These are phyloP conservation scores for Canna indica DNA, from an alignment of 176 grass and related monocot genomes.

Conservation along the genomic window DNA sequence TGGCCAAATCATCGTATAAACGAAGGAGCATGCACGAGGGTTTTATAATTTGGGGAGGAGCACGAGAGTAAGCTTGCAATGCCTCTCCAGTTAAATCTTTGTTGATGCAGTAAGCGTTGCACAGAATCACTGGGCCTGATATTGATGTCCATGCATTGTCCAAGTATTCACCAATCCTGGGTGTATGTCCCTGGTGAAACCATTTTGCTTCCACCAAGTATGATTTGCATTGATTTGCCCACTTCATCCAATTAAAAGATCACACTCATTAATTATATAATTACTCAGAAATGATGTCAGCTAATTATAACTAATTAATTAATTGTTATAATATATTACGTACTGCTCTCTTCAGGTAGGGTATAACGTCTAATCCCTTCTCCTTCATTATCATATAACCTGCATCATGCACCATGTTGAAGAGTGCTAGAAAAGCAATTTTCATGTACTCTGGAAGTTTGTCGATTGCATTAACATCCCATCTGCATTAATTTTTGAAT, in stretches of 20 bases:
- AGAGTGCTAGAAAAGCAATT: too few species aligned
- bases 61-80: too few species aligned
- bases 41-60: too few species aligned
- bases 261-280: not conserved
- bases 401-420: too few species aligned
- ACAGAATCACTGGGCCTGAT: not conserved
- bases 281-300: too few species aligned
- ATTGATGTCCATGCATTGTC: slow-evolving; percentile 19
- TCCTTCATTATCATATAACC: too few species aligned
- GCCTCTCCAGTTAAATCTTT: too few species aligned
- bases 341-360: slow-evolving; percentile 22
- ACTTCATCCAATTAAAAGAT: slow-evolving; percentile 12
- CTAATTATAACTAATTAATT: too few species aligned
- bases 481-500: too few species aligned
- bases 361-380: too few species aligned
- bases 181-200: slow-evolving; percentile 18
- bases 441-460: slow-evolving; percentile 16
- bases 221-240: slow-evolving; percentile 23
- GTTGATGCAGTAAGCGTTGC: slow-evolving; percentile 6
- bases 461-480: slow-evolving; percentile 18
- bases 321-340: not conserved
- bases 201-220: slow-evolving; percentile 30
- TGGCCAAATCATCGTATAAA: too few species aligned
- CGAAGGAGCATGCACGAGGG: too few species aligned
- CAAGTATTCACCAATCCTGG: slow-evolving; percentile 24